phyloP scores from a whole-genome alignment of 2,329 filamentous ascomycete genomes.

The Xylariaceae sp. region DNA sequence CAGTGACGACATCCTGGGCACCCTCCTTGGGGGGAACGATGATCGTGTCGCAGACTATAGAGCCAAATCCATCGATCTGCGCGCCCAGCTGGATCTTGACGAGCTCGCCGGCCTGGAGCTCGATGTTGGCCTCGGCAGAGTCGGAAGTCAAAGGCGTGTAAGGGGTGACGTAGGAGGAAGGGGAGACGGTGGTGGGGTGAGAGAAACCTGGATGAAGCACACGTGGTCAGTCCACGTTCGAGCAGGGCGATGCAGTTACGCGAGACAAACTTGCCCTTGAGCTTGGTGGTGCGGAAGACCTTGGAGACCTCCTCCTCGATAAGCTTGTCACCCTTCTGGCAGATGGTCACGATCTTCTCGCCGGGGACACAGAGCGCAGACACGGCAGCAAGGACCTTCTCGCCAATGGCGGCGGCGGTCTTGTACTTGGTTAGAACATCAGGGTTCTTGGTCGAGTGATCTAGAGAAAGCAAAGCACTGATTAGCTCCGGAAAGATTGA shows the following conservation, averaged over 20 bases:
- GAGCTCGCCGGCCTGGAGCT: slow-evolving; percentile 77
- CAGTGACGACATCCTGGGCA: slow-evolving; percentile 60
- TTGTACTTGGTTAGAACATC: slow-evolving; percentile 99
- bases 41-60: slow-evolving; percentile 92
- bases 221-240: slow-evolving; percentile 21
- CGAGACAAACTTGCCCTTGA: slow-evolving; percentile 65
- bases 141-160: slow-evolving; percentile 91
- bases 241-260: background rate
- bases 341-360: slow-evolving; percentile 89
- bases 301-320: slow-evolving; percentile 89
- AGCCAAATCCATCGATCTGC: slow-evolving; percentile 94
- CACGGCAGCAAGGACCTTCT: slow-evolving; percentile 90
- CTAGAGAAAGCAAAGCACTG: slow-evolving; percentile 40
- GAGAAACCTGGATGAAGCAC: slow-evolving; percentile 59
- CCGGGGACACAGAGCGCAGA: slow-evolving; percentile 69
- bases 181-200: slow-evolving; percentile 92
- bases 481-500: slow-evolving; percentile 16
- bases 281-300: slow-evolving; percentile 98
- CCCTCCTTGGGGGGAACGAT: slow-evolving; percentile 61
- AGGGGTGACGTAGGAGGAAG: slow-evolving; percentile 88
- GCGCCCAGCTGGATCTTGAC: slow-evolving; percentile 99
- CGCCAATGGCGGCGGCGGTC: slow-evolving; percentile 88
- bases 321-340: slow-evolving; percentile 91
- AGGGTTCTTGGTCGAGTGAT: slow-evolving; percentile 85
- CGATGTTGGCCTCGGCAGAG: slow-evolving; percentile 71